A percentile compares a stretch with the other conserved stretches of the same genome.
Conservation (phyloP, 2,329 filamentous ascomycete genomes). For the Cordyceps cateniannulata region DNA sequence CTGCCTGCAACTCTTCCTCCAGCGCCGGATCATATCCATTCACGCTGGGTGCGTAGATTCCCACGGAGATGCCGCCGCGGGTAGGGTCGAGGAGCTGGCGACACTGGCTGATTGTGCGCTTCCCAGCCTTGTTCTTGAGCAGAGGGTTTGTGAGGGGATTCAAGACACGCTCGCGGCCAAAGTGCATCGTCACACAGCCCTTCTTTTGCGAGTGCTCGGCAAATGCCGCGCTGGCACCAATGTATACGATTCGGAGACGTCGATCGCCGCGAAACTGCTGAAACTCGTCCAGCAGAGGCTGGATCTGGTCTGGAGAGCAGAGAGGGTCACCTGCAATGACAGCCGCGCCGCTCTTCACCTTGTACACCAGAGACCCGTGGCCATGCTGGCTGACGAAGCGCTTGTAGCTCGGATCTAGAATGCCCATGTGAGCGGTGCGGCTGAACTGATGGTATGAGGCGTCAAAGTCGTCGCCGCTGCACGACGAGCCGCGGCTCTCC, state of each 20-base stretch:
- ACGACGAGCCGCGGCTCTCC: background rate
- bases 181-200: slow-evolving; percentile 16
- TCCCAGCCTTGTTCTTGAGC: slow-evolving; percentile 15
- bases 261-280: slow-evolving; percentile 10
- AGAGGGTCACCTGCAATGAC: slow-evolving; percentile 18
- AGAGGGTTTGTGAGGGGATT: slow-evolving; percentile 17
- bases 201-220: slow-evolving; percentile 9
- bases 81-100: slow-evolving; percentile 17
- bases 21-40: slow-evolving; percentile 13
- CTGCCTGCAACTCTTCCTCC: slow-evolving; percentile 14
- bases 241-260: slow-evolving; percentile 16
- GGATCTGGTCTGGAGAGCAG: slow-evolving; percentile 12
- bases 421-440: slow-evolving; percentile 19
- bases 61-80: slow-evolving; percentile 14
- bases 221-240: slow-evolving; percentile 17
- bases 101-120: slow-evolving; percentile 18
- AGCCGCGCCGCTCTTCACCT: slow-evolving; percentile 14
- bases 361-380: slow-evolving; percentile 17
- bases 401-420: slow-evolving; percentile 18
- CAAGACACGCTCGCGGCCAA: slow-evolving; percentile 17
- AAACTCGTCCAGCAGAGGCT: slow-evolving; percentile 15
- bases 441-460: slow-evolving; percentile 15
- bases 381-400: slow-evolving; percentile 17
- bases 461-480: slow-evolving; percentile 3
- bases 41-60: slow-evolving; percentile 6